Evolutionary conservation across 495 filamentous ascomycete species (phyloP), one percentile per base, ranked within the genome.

Genomic region (Terfezia boudieri): DNA sequence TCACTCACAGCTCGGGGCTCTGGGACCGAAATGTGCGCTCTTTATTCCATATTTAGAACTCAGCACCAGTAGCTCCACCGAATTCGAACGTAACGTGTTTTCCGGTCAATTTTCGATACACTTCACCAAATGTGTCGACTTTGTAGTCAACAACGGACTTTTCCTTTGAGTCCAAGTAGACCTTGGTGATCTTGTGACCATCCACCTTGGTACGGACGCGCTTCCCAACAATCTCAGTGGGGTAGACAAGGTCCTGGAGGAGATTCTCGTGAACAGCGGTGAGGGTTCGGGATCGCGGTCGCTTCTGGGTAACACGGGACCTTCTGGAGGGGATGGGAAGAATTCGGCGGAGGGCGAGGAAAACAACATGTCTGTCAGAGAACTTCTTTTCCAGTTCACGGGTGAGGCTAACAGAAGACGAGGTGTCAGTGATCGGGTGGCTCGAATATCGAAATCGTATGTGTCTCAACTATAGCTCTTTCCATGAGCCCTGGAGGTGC

Each of bases 331-430:
- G 90, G 66, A 85, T 84, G 67, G 90, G 88, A 55, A 98, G 84
- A 68, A 98, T 98, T 71, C 90, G 89, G 78, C 90, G 90, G 67
- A 89, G 87, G 64, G 89, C 90, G 60, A 98, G 80, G 80, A 98
- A 86, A 69, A 98, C 79, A 71, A 98, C 90, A 74, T 98, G 90
- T 73, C 90, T 89, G 79, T 96, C 90, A 61, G 90, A 94, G 84
- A 98, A 98, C 77, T 96, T 98, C 86, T 98, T 96, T 79, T 98
- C 90, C 66, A 98, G 87, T 79, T 98, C 90, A 72, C 90, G 90
- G 73, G 90, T 96, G 63, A 98, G 81, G 68, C 90, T 96, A 66
- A 11, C 22, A 20, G 9, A 36, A 32, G 2, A 54, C 9, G 52
- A 48, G 46, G 49, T 57, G 54, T 55, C 59, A 41, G 12, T 49